Evolutionary conservation across 805 yeast species (phyloP), one percentile per base, ranked within the genome.

Genomic region (Vanderwaltozyma polyspora): DNA sequence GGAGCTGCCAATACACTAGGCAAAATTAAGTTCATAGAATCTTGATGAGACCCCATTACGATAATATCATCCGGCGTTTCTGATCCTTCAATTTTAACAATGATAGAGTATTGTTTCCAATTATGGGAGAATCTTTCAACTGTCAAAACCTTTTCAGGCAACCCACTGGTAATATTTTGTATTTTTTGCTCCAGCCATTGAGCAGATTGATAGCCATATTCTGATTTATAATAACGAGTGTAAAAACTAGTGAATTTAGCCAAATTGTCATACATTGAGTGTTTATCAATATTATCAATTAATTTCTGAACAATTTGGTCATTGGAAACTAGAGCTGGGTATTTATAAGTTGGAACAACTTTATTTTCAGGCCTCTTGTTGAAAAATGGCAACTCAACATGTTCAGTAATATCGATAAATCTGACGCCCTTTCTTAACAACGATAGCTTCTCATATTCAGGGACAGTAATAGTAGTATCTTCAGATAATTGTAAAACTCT

Each of bases 1-100:
- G 95, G 95, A 0, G 95, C 84, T 17, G 74, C 67, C 43, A 80
- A 51, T 14, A 75, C 41, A 29, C 66, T 66, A 8, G 95, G 95
- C 37, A 82, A 66, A 28, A 82, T 44, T 36, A 83, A 63, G 52
- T 84, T 85, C 42, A 78, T 68, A 2, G 94, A 79, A 54, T 89
- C 97, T 51, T 79, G 82, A 60, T 89, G 97, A 18, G 93, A 81
- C 1, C 95, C 95, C 26, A 89, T 70, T 12, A 89, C 75, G 1
- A 89, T 77, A 5, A 67, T 58, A 22, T 59, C 54, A 5, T 63
- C 67, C 29, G 66, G 60, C 17, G 49, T 48, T 19, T 39, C 46
- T 11, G 39, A 31, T 14, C 86, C 85, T 6, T 68, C 66, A 29
- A 87, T 66, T 12, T 68, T 63, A 8, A 82, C 83, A 33, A 87